Base-by-base conservation (phyloP, 139 green algal species). In the Diplosphaera chodatii region DNA sequence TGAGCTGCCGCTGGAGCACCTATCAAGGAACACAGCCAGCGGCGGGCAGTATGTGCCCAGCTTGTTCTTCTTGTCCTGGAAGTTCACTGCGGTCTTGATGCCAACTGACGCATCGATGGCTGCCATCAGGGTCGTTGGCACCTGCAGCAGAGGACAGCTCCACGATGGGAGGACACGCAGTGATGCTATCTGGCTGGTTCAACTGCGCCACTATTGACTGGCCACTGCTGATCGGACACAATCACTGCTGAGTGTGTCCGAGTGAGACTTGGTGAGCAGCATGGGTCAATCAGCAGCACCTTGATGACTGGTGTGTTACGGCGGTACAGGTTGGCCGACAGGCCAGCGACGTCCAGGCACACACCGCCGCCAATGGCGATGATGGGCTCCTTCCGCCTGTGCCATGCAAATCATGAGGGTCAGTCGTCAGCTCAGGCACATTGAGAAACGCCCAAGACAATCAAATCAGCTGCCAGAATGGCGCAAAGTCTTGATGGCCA, bases 31-130 rank as follows among this genome's bases (percentile, higher is more conserved):
- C 2, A 84, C 79, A 29, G 71, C 82, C 55, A 87, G 73, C 4
- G 82, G 82, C 23, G 82, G 69, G 40, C 74, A 78, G 71, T 87
- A 87, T 21, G 82, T 87, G 70, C 82, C 82, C 41, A 87, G 55
- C 76, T 85, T 87, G 67, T 87, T 87, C 76, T 87, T 87, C 55
- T 81, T 77, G 4, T 71, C 55, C 31, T 83, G 30, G 41, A 87
- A 87, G 72, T 87, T 87, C 65, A 87, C 82, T 34, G 78, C 82
- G 22, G 82, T 87, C 66, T 87, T 87, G 68, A 87, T 83, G 65
- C 82, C 82, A 63, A 87, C 79, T 15, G 79, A 79, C 1, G 82
- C 82, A 67, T 87, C 82, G 3, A 87, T 74, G 18, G 82, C 79
- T 28, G 66, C 82, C 82, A 87, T 87, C 30, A 87, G 55, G 29